phyloP scores from a whole-genome alignment of 2,329 filamentous ascomycete genomes.

The Hirsutella rhossiliensis region DNA sequence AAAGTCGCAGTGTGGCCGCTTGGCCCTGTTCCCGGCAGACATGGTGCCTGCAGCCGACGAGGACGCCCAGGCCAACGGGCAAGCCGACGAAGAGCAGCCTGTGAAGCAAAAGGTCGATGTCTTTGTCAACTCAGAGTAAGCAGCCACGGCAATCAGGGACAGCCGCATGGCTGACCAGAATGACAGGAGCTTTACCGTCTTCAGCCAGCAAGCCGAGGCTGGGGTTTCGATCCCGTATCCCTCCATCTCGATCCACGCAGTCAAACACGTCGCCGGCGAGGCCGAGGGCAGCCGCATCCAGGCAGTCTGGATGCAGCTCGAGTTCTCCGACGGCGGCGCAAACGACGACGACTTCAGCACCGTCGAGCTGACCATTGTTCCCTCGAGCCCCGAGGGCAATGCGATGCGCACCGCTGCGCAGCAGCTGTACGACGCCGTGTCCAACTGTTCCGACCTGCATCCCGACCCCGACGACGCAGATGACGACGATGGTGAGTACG shows the following conservation, averaged over 20 bases:
- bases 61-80: slow-evolving; percentile 10
- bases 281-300: slow-evolving; percentile 25
- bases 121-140: slow-evolving; percentile 46
- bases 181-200: slow-evolving; percentile 42
- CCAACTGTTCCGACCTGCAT: slow-evolving; percentile 63
- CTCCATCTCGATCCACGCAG: slow-evolving; percentile 62
- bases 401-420: slow-evolving; percentile 11
- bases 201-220: slow-evolving; percentile 40
- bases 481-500: slow-evolving; percentile 42
- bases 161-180: not conserved
- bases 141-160: not conserved
- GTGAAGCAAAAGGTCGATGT: slow-evolving; percentile 39
- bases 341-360: slow-evolving; percentile 54
- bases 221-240: slow-evolving; percentile 65
- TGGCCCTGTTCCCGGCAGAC: slow-evolving; percentile 40
- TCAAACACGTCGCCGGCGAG: slow-evolving; percentile 42
- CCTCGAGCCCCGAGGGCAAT: slow-evolving; percentile 17
- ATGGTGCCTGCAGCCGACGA: slow-evolving; percentile 15
- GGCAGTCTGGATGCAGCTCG: slow-evolving; percentile 56
- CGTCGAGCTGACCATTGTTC: slow-evolving; percentile 56
- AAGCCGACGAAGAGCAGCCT: slow-evolving; percentile 21
- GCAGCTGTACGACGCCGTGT: slow-evolving; percentile 56
- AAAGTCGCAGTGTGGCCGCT: slow-evolving; percentile 36
- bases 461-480: slow-evolving; percentile 53
- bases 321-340: slow-evolving; percentile 45